Conservation (phyloP, 257 asterid genomes). For the Solanum pimpinellifolium region DNA sequence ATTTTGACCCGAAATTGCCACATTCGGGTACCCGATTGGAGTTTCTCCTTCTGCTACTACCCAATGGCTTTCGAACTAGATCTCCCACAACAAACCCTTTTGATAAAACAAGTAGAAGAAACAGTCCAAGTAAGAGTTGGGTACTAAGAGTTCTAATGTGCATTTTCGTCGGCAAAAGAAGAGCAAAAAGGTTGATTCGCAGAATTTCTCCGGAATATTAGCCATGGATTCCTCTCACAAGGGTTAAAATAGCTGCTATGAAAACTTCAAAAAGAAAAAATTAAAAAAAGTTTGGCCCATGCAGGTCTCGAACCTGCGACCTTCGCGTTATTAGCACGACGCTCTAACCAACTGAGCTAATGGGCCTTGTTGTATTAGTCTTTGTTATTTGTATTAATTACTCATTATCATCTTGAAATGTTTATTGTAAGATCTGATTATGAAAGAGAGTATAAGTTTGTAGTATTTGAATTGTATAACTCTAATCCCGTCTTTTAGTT, state of each 20-base stretch:
- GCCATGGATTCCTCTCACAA: neutral
- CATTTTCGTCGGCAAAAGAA: neutral
- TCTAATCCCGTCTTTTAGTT: neutral
- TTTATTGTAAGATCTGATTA: neutral
- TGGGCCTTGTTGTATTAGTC: neutral
- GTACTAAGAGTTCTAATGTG: neutral
- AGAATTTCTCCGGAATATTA: neutral
- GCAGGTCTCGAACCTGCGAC: conserved; percentile 41
- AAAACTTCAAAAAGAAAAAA: neutral
- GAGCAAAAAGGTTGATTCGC: neutral
- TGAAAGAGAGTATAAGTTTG: neutral
- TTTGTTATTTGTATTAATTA: accelerated
- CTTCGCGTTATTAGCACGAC: conserved; percentile 38
- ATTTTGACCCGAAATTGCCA: conserved; percentile 4
- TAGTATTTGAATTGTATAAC: neutral
- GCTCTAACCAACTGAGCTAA: conserved; percentile 38
- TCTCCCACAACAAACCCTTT: neutral
- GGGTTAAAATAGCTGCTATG: neutral
- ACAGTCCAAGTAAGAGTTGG: neutral
- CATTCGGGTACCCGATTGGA: neutral
- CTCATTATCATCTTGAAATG: accelerated
- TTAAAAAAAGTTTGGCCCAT: neutral
- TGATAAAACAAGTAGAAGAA: neutral
- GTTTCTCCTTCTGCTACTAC: neutral
- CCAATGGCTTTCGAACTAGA: neutral